Evolutionary conservation across 1,284 basidiomycete genomes (phyloP), one percentile per base, ranked within the genome.

Genomic region (Trametes pubescens): DNA sequence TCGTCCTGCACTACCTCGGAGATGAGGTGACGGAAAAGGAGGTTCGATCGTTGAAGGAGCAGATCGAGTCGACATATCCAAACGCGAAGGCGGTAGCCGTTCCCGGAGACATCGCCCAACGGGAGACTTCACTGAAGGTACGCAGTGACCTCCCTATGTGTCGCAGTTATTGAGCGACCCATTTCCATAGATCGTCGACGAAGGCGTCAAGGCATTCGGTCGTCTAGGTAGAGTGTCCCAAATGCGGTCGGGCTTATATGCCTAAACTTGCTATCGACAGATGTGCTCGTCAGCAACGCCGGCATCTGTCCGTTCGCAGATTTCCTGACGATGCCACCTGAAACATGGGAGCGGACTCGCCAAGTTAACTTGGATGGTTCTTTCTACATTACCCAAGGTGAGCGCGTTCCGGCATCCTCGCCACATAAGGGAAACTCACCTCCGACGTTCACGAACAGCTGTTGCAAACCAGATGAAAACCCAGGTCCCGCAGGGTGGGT

Each of bases 291-390:
- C 69, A 90, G 88, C 67, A 93, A 93, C 76, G 91, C 91, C 22
- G 91, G 92, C 11, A 93, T 93, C 65, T 94, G 93, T 72, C 91
- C 91, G 0, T 93, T 94, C 76, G 86, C 89, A 61, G 85, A 91
- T 48, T 93, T 94, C 75, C 79, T 94, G 69, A 86, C 86, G n/a
- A 90, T 93, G 85, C 86, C 90, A 4, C 82, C 86, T 61, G 80
- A 84, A 8, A 84, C 85, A 37, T 93, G 90, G 89, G 85, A 89
- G 66, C 79, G 84, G 49, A 92, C 90, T 10, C 85, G 90, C 40
- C 83, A 86, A 71, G 90, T 93, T 46, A 93, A 94, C 71, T 81
- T 93, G 18, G 91, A 93, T 72, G 92, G 92, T 4, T 86, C 90
- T 0, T 93, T 94, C 78, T 93, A 87, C 73, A 80, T 91, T 46